These are phyloP conservation scores for Sabuloglossum arenarium DNA, from an alignment of 495 filamentous ascomycete genomes.

Conservation along the genomic window DNA sequence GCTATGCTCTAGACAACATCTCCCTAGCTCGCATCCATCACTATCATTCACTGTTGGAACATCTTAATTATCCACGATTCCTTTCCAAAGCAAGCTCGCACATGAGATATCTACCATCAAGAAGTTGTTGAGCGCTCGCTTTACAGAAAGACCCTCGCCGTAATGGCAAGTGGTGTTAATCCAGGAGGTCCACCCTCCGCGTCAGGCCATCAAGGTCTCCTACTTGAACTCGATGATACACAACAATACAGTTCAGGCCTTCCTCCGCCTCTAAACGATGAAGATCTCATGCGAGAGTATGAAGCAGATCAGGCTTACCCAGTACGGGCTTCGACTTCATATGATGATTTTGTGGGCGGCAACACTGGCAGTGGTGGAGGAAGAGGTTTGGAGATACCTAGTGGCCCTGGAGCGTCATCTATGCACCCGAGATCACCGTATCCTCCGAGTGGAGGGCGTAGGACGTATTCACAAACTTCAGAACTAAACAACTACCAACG, in stretches of 20 bases:
- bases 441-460: conserved; percentile 17
- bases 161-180: background rate
- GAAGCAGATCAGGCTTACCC: conserved; percentile 41
- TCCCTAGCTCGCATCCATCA: background rate
- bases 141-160: background rate
- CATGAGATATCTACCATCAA: background rate
- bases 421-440: conserved; percentile 13
- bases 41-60: background rate
- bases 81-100: background rate
- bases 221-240: conserved; percentile 53
- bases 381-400: conserved; percentile 26
- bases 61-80: background rate
- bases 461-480: conserved; percentile 63
- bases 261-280: conserved; percentile 51
- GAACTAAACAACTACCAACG: conserved; percentile 64
- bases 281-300: conserved; percentile 50
- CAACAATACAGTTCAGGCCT: conserved; percentile 55
- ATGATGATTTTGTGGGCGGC: conserved; percentile 81
- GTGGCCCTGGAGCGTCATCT: conserved; percentile 24
- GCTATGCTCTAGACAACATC: background rate
- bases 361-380: background rate
- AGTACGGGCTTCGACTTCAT: conserved; percentile 68
- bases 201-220: conserved; percentile 4
- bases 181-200: conserved; percentile 1
- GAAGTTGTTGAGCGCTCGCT: background rate